A percentile compares a stretch with the other conserved stretches of the same genome.
phyloP scores from a whole-genome alignment of 345 rosid species.

The Physaria fendleri region DNA sequence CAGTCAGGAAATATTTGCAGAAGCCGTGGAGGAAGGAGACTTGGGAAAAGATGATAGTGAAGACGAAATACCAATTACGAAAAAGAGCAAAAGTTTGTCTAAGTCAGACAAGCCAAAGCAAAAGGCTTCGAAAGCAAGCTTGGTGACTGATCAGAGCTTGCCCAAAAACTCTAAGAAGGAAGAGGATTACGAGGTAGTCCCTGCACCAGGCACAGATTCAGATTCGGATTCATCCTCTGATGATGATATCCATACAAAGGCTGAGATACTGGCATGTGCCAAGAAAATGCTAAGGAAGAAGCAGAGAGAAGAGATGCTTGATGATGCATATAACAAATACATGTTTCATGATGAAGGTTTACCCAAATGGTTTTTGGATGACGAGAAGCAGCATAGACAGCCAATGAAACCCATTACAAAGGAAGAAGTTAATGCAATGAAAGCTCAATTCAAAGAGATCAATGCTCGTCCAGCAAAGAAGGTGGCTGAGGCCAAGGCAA shows the following conservation, averaged over 20 bases:
- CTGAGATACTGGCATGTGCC: constrained; percentile 83
- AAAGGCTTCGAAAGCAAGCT: constrained; percentile 25
- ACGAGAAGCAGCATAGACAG: constrained; percentile 72
- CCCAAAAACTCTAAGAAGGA: constrained; percentile 31
- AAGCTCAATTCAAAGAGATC: constrained; percentile 84
- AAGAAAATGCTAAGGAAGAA: constrained; percentile 94
- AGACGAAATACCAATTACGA: constrained; percentile 44
- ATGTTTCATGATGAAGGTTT: constrained; percentile 71
- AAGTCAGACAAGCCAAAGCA: constrained; percentile 30
- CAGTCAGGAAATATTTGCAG: constrained; percentile 72
- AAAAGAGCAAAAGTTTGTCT: constrained; percentile 12
- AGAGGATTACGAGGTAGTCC: constrained; percentile 79
- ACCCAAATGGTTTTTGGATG: constrained; percentile 86
- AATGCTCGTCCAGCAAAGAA: constrained; percentile 94
- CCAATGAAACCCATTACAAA: constrained; percentile 74
- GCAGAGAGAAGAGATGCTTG: constrained; percentile 71
- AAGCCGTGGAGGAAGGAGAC: constrained; percentile 77
- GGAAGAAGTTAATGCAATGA: constrained; percentile 82
- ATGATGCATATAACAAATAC: constrained; percentile 75
- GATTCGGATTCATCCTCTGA: constrained; percentile 75
- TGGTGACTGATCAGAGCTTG: constrained; percentile 12
- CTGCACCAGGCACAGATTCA: constrained; percentile 68
- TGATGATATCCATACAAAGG: constrained; percentile 57
- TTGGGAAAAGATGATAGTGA: constrained; percentile 46
- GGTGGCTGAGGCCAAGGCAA: constrained; percentile 86